Evolutionary conservation across 2,329 filamentous ascomycete species (phyloP).

Genomic region (Phaeoacremonium minimum): DNA sequence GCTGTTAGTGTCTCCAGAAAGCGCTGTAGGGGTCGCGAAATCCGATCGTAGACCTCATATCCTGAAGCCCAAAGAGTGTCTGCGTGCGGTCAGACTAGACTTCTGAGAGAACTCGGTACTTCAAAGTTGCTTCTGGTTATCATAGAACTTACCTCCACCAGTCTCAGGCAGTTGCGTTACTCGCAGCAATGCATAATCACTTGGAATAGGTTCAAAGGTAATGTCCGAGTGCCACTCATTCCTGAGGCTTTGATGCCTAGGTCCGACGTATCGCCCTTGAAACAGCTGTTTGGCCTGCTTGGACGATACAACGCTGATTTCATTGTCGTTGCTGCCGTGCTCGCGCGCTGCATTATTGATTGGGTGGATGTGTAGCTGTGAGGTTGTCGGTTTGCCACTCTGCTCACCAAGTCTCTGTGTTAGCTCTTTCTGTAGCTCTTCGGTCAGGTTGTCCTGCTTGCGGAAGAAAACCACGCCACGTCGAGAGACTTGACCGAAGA

Average conservation of each 20-base stretch:
- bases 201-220: conserved; percentile 59
- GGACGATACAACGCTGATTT: conserved; percentile 63
- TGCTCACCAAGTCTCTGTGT: conserved; percentile 56
- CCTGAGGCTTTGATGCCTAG: conserved; percentile 17
- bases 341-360: conserved; percentile 48
- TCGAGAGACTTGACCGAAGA: conserved; percentile 52
- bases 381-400: conserved; percentile 50
- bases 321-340: conserved; percentile 48
- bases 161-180: conserved; percentile 49
- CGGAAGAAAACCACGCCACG: conserved; percentile 70
- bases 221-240: conserved; percentile 60
- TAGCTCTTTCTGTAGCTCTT: conserved; percentile 63
- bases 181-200: conserved; percentile 57
- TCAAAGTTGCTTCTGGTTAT: too few species aligned
- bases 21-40: conserved; percentile 49
- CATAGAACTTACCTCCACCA: conserved; percentile 46
- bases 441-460: conserved; percentile 54
- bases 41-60: conserved; percentile 62
- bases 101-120: too few species aligned
- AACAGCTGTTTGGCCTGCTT: conserved; percentile 43
- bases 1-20: conserved; percentile 58
- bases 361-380: conserved; percentile 57
- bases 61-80: conserved; percentile 65
- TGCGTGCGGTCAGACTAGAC: too few species aligned
- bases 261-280: background rate